Conservation (phyloP, 192 early-diverging fungal species). For the Borealophlyctis nickersoniae region DNA sequence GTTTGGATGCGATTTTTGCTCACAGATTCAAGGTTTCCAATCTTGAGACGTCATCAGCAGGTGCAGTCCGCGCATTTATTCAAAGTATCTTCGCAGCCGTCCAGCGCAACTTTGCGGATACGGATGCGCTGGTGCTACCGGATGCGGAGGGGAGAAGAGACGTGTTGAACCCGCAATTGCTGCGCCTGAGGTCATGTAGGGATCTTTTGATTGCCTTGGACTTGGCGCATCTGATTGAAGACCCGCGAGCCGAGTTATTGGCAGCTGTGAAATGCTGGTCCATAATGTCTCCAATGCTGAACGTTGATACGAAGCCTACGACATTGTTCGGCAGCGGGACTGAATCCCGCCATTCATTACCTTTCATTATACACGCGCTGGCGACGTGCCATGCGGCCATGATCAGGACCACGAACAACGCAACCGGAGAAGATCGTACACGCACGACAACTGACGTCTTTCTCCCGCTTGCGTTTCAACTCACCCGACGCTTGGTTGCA, state of each 20-base stretch:
- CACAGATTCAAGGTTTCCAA: slow-evolving; percentile 8
- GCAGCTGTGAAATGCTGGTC: slow-evolving; percentile 19
- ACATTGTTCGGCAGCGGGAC: background rate
- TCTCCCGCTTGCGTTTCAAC: slow-evolving; percentile 26
- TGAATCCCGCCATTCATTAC: slow-evolving; percentile 2
- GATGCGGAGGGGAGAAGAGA: slow-evolving; percentile 26
- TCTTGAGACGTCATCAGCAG: slow-evolving; percentile 17
- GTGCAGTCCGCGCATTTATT: slow-evolving; percentile 22
- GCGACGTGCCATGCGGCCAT: slow-evolving; percentile 22
- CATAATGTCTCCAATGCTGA: background rate
- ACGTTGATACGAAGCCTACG: slow-evolving; percentile 14
- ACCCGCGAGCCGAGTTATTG: slow-evolving; percentile 20
- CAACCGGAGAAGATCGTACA: background rate
- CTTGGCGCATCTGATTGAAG: slow-evolving; percentile 21
- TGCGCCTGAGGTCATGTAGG: slow-evolving; percentile 14
- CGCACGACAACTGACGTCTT: slow-evolving; percentile 32
- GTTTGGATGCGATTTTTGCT: background rate
- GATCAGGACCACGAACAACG: background rate
- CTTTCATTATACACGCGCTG: slow-evolving; percentile 15
- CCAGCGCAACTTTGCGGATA: slow-evolving; percentile 20
- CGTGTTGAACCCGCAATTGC: slow-evolving; percentile 17
- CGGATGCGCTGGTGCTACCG: slow-evolving; percentile 24
- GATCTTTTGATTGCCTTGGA: slow-evolving; percentile 33
- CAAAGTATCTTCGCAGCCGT: slow-evolving; percentile 24
- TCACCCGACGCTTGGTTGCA: slow-evolving; percentile 17